phyloP scores from a whole-genome alignment of 495 filamentous ascomycete genomes.

The Rhypophila decipiens region DNA sequence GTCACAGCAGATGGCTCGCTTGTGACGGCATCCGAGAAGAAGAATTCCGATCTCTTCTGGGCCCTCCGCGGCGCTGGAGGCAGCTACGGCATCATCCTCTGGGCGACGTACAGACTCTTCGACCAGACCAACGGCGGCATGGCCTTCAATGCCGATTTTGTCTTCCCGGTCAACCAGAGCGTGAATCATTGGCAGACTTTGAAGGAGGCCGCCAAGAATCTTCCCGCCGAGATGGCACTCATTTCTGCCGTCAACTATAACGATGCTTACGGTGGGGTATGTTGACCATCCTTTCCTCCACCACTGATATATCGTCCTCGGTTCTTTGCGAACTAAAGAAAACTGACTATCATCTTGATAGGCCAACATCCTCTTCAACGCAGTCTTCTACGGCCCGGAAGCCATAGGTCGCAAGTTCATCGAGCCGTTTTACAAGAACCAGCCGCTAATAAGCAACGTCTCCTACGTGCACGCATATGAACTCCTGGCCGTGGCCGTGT shows the following conservation, averaged over 20 bases:
- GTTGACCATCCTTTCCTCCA: neutral
- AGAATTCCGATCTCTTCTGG: slow-evolving; percentile 36
- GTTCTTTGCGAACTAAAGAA: too few relatives aligned
- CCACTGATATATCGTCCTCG: too few relatives aligned
- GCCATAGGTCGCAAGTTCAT: neutral
- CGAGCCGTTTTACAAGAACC: neutral
- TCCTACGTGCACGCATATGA: neutral
- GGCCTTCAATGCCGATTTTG: slow-evolving; percentile 25
- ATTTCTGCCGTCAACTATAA: neutral
- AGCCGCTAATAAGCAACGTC: neutral
- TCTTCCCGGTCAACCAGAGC: neutral
- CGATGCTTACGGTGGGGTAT: neutral
- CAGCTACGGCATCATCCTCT: slow-evolving; percentile 19
- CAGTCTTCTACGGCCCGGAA: slow-evolving; percentile 5
- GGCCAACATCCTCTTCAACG: slow-evolving; percentile 21
- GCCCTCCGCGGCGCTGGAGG: slow-evolving; percentile 32
- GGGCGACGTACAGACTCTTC: slow-evolving; percentile 26
- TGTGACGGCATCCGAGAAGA: slow-evolving; percentile 24
- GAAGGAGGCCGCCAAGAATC: neutral
- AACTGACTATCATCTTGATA: slow-evolving; percentile 13
- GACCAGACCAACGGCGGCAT: slow-evolving; percentile 30
- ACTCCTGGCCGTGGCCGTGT: neutral
- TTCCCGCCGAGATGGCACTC: neutral
- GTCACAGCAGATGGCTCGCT: slow-evolving; percentile 25
- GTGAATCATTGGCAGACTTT: neutral